Conservation (phyloP, 495 filamentous ascomycete genomes). For the Daldinia bambusicola region DNA sequence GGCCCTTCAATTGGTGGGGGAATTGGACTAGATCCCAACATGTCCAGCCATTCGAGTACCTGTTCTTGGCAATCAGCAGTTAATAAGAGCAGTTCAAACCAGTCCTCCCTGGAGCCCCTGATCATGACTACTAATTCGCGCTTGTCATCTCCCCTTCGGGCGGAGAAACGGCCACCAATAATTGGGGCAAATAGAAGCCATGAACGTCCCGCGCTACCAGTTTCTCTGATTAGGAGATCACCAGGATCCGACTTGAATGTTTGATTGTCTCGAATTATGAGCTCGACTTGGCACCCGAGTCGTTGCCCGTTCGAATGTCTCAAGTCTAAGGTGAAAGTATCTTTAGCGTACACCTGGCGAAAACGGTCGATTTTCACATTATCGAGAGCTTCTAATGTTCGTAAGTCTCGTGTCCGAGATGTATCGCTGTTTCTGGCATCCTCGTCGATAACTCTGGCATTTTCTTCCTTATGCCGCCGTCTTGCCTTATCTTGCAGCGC, state of each 20-base stretch:
- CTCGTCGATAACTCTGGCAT: conserved; percentile 88
- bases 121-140: conserved; percentile 87
- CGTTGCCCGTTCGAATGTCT: conserved; percentile 90
- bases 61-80: conserved; percentile 76
- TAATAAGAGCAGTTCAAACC: conserved; percentile 85
- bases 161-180: conserved; percentile 73
- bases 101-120: conserved; percentile 72
- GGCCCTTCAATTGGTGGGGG: conserved; percentile 66
- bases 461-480: conserved; percentile 83
- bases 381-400: conserved; percentile 73
- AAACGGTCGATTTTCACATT: conserved; percentile 76
- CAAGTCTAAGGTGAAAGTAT: conserved; percentile 86
- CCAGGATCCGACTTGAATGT: conserved; percentile 64
- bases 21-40: conserved; percentile 79
- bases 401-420: conserved; percentile 78
- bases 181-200: conserved; percentile 94
- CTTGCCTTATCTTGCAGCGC: conserved; percentile 79
- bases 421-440: conserved; percentile 85
- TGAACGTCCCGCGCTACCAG: conserved; percentile 72
- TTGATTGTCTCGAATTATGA: conserved; percentile 83
- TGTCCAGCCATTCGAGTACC: conserved; percentile 84
- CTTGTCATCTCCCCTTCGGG: conserved; percentile 75
- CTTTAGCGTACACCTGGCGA: conserved; percentile 84
- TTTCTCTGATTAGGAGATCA: conserved; percentile 90
- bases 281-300: conserved; percentile 87